Evolutionary conservation across 352 stramenopile genomes (phyloP).

Genomic region (Phytophthora macrochlamydospora): DNA sequence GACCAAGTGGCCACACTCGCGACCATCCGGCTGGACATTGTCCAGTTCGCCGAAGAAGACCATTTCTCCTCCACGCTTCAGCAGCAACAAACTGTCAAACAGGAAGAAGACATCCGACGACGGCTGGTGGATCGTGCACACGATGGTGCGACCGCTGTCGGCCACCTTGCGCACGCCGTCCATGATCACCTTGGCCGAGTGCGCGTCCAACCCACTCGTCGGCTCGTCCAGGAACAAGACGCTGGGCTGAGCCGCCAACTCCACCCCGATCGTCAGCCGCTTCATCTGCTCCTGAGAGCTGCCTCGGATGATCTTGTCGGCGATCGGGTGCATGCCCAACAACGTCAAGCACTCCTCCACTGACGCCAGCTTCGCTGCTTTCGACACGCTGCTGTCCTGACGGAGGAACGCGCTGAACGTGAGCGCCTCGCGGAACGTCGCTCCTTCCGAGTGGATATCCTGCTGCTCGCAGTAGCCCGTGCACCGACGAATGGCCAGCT

Average conservation of each 20-base stretch:
- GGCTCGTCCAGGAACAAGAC: constrained; percentile 86
- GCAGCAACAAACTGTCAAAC: constrained; percentile 83
- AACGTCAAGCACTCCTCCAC: constrained; percentile 43
- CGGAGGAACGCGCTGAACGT: constrained; percentile 84
- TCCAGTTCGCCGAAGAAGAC: constrained; percentile 61
- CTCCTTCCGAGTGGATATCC: constrained; percentile 22
- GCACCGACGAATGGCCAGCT: constrained; percentile 33
- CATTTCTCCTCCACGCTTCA: constrained; percentile 65
- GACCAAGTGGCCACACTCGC: not conserved
- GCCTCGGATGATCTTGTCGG: constrained; percentile 42
- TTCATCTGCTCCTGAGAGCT: constrained; percentile 59
- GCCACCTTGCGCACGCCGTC: constrained; percentile 85
- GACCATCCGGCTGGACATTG: constrained; percentile 9
- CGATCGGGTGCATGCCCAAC: constrained; percentile 33
- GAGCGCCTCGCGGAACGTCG: constrained; percentile 87
- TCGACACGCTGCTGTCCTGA: constrained; percentile 32
- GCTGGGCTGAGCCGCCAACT: constrained; percentile 84
- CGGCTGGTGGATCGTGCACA: constrained; percentile 59
- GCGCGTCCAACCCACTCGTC: constrained; percentile 68
- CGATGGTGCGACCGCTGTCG: constrained; percentile 60
- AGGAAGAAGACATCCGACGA: constrained; percentile 29
- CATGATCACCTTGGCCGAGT: constrained; percentile 76
- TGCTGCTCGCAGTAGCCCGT: constrained; percentile 39
- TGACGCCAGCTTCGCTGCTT: constrained; percentile 26
- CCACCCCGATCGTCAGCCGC: constrained; percentile 83